Base-by-base conservation (phyloP, 73 alveolate species). In the Diophrys appendiculata region DNA sequence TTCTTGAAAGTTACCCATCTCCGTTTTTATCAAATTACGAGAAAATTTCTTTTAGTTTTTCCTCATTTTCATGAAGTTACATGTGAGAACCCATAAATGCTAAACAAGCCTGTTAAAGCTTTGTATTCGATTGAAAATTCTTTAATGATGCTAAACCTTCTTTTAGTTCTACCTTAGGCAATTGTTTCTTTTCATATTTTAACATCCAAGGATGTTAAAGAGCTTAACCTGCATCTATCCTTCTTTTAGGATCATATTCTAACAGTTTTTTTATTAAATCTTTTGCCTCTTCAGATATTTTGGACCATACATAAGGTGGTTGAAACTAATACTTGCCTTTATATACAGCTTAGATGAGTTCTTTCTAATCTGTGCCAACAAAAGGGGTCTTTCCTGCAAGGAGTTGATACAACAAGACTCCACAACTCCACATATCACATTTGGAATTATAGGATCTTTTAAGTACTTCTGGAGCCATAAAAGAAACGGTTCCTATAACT, bases 401-500 rank as follows among this genome's bases (percentile, higher is more conserved):
- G 35, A 87, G 70, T 81, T 87, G 91, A 82, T 81, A 87, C 65
- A 73, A 23, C 23, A 87, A 68, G 52, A 87, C 56, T 3, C 94
- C 94, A 68, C 60, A 72, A 35, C 84, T 68, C 94, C 94, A 87
- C 94, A 90, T 81, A 70, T 87, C 94, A 53, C 81, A 54, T 76
- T 75, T 78, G n/a, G n/a, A n/a, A n/a, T n/a, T n/a, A 65, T 69
- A 72, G 64, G 83, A 72, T 60, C 89, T 86, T 0, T 83, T 70
- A 24, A 87, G 56, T 5, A 87, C 80, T 69, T 87, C 94, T 0
- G 94, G 94, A 23, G 94, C 81, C 76, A 87, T 87, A 56, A 81
- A 81, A 26, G 81, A 79, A 23, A 52, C 54, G 64, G 88, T 87
- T 68, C 94, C 94, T 34, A 60, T 76, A 26, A 73, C 56, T 52